These are phyloP conservation scores for Candida dendrica DNA, from an alignment of 805 yeast genomes.

Conservation along the genomic window DNA sequence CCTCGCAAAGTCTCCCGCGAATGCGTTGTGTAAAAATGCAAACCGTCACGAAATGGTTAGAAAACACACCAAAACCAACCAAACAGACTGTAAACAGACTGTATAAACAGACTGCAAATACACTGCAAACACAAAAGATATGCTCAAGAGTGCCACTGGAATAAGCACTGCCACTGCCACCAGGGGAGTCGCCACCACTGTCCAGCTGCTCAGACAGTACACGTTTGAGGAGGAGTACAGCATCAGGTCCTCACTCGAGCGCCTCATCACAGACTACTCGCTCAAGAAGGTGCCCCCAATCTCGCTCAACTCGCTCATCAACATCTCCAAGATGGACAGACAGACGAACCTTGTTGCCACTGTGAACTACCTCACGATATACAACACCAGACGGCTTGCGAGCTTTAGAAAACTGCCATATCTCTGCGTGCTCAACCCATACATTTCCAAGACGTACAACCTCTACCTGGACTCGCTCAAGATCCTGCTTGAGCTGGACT, in stretches of 20 bases:
- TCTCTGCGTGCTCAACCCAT: constrained; percentile 79
- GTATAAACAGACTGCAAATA: no score
- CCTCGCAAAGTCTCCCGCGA: no score
- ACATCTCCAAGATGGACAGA: constrained; percentile 28
- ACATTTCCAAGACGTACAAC: constrained; percentile 70
- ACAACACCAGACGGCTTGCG: constrained; percentile 63
- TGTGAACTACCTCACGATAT: constrained; percentile 45
- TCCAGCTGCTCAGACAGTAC: not conserved
- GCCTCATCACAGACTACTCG: constrained; percentile 52
- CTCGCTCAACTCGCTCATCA: constrained; percentile 42
- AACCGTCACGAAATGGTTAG: no score
- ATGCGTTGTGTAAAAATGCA: no score
- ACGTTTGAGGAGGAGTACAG: constrained; percentile 46
- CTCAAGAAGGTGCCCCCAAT: constrained; percentile 44
- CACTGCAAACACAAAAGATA: no score
- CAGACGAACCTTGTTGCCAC: constrained; percentile 40
- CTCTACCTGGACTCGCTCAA: constrained; percentile 66
- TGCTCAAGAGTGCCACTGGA: no score
- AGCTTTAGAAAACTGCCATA: constrained; percentile 75
- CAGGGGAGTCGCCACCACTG: not conserved
- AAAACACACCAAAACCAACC: no score
- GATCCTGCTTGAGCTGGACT: constrained; percentile 36
- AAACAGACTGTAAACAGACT: no score
- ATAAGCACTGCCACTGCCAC: no score
- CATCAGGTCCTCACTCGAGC: constrained; percentile 50